phyloP scores from a whole-genome alignment of 2,329 filamentous ascomycete species.

The Diaporthe ilicicola region DNA sequence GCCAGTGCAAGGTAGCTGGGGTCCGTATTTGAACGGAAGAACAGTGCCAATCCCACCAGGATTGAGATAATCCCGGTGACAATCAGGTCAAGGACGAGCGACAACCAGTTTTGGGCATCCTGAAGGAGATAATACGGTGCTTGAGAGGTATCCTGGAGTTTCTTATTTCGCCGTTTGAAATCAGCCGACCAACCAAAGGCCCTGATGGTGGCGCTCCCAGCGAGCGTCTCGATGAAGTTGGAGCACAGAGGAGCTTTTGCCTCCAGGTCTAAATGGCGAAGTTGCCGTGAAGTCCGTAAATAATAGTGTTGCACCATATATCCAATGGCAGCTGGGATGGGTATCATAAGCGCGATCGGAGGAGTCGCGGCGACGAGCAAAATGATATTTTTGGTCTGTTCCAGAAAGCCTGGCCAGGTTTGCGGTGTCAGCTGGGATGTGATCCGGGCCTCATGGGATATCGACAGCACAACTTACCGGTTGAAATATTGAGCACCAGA shows the following conservation, averaged over 20 bases:
- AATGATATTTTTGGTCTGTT: neutral
- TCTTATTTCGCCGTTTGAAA: neutral
- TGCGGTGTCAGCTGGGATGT: neutral
- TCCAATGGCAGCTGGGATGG: neutral
- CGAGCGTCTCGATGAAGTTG: neutral
- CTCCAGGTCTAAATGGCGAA: slow-evolving; percentile 52
- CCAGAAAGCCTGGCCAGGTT: neutral
- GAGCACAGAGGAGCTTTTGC: slow-evolving; percentile 48
- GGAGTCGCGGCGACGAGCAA: neutral
- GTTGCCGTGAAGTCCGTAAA: slow-evolving; percentile 52
- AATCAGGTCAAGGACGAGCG: neutral
- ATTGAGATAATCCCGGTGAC: neutral
- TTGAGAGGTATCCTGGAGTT: neutral
- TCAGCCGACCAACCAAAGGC: neutral
- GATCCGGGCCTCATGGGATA: neutral
- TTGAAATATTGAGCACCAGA: neutral
- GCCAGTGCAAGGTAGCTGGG: slow-evolving; percentile 32
- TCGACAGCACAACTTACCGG: neutral
- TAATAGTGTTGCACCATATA: slow-evolving; percentile 46
- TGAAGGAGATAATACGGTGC: neutral
- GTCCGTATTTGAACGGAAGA: neutral
- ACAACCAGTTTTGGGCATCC: neutral
- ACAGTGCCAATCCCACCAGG: neutral
- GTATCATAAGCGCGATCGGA: neutral
- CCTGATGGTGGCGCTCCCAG: neutral